Evolutionary conservation across 2,329 filamentous ascomycete genomes (phyloP), one percentile per base, ranked within the genome.

Genomic region (Talaromyces sp.): DNA sequence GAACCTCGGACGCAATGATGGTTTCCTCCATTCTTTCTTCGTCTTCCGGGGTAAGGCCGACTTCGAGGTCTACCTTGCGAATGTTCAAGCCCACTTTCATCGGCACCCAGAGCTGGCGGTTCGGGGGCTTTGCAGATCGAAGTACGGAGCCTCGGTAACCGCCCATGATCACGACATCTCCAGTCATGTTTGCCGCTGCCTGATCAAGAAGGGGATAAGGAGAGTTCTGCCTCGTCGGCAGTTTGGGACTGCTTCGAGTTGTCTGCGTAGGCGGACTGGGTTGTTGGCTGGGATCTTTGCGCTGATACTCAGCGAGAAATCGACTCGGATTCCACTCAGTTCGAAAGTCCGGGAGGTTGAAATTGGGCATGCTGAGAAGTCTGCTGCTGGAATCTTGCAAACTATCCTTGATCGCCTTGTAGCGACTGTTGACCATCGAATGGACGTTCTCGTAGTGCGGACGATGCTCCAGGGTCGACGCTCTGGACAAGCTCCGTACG

Each of bases 71-170:
- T 2, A 93, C 93, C 71, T 95, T 96, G 60, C 93, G 88, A 64
- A 97, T 85, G 68, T 96, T 96, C 57, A 98, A 78, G 0, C 93
- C 93, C 30, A 96, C 88, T 75, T 97, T 97, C 70, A 97, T 88
- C 0, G 93, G 93, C 1, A 96, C 91, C 93, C 93, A 98, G 0
- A 96, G 78, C 71, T 96, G 92, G n/a, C 92, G 87, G 70, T 93
- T 86, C 4, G 90, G 89, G 9, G 90, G 84, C 64, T 92, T 88
- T 11, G 91, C 89, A 11, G 92, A 96, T 32, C 93, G 87, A 32
- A 98, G 76, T n/a, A 97, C 83, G 0, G 93, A 96, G 3, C 93
- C 93, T 65, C 93, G 84, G 71, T 97, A 96, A 15, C 93, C 93
- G 22, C 93, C 93, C 71, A 98, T 83, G 32, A 97, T 82, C 8